A percentile compares a stretch with the other conserved stretches of the same genome.
Evolutionary conservation across 345 rosid genomes (phyloP).

Genomic region (Eucalyptus cloeziana): DNA sequence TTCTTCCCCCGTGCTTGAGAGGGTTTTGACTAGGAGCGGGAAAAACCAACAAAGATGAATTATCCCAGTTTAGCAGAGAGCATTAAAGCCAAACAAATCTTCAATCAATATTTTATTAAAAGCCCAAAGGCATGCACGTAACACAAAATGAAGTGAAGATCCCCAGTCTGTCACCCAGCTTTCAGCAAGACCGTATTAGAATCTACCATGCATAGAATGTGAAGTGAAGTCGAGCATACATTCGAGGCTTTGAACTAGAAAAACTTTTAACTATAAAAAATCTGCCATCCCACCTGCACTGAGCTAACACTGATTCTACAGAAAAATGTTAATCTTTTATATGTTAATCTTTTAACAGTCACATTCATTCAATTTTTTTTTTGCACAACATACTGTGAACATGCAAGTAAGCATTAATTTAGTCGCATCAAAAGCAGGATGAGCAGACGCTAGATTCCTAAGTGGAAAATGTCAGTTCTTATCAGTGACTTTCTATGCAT

Average conservation of each 20-base stretch:
- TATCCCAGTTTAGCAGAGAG: background rate
- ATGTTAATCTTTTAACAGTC: background rate
- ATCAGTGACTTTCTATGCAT: background rate
- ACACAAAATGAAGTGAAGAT: background rate
- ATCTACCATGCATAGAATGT: background rate
- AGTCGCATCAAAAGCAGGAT: background rate
- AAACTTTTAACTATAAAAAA: background rate
- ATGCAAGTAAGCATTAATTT: background rate
- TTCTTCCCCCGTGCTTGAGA: constrained; percentile 53
- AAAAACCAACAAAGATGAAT: background rate
- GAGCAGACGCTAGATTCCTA: background rate
- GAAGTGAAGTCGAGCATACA: background rate
- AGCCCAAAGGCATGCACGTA: background rate
- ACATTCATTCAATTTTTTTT: background rate
- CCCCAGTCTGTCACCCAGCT: background rate
- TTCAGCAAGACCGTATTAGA: background rate
- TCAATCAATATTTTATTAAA: background rate
- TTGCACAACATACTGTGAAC: background rate
- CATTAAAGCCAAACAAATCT: background rate
- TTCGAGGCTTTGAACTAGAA: background rate
- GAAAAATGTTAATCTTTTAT: background rate
- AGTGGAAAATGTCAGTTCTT: background rate
- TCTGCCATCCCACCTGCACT: background rate
- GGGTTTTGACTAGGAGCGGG: constrained; percentile 28
- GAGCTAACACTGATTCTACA: background rate